Conservation (phyloP, 768 basidiomycete genomes). For the Leccinum pellstonianum region DNA sequence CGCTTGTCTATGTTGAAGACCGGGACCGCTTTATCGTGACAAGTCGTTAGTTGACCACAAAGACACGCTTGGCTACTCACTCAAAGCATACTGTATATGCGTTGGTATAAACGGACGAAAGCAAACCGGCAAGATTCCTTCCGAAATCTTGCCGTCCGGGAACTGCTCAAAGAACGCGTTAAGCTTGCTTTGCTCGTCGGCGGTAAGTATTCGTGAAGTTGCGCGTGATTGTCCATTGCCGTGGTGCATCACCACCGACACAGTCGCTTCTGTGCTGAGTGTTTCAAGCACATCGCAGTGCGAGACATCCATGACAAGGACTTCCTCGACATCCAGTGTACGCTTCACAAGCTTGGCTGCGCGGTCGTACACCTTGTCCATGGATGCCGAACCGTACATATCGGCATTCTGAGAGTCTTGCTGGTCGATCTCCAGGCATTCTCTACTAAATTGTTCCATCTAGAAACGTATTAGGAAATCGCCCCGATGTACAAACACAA, state of each 20-base stretch:
- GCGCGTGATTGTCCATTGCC: constrained; percentile 58
- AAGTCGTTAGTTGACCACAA: constrained; percentile 5
- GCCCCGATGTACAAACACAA: not conserved
- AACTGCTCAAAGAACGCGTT: constrained; percentile 74
- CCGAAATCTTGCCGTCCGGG: constrained; percentile 85
- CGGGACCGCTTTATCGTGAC: constrained; percentile 48
- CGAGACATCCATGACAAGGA: constrained; percentile 89
- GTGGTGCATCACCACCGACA: constrained; percentile 69
- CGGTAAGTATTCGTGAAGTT: constrained; percentile 54
- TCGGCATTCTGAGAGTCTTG: constrained; percentile 30
- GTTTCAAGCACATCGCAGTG: constrained; percentile 86
- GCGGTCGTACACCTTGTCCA: constrained; percentile 90
- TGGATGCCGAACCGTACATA: constrained; percentile 40
- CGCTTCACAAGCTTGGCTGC: constrained; percentile 86
- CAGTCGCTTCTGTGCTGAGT: constrained; percentile 53
- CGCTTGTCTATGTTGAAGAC: constrained; percentile 92
- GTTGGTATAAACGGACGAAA: constrained; percentile 79
- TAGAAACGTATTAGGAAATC: constrained; percentile 26
- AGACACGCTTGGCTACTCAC: constrained; percentile 43
- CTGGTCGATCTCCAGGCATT: constrained; percentile 87
- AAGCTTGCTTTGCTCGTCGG: constrained; percentile 72
- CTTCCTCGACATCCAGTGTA: constrained; percentile 90
- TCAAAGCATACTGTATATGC: constrained; percentile 83
- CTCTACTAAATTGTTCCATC: constrained; percentile 96
- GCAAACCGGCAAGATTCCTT: constrained; percentile 81